Evolutionary conservation across 148 eudicot genomes (phyloP), one percentile per base, ranked within the genome.

Genomic region (Fallopia convolvulus): DNA sequence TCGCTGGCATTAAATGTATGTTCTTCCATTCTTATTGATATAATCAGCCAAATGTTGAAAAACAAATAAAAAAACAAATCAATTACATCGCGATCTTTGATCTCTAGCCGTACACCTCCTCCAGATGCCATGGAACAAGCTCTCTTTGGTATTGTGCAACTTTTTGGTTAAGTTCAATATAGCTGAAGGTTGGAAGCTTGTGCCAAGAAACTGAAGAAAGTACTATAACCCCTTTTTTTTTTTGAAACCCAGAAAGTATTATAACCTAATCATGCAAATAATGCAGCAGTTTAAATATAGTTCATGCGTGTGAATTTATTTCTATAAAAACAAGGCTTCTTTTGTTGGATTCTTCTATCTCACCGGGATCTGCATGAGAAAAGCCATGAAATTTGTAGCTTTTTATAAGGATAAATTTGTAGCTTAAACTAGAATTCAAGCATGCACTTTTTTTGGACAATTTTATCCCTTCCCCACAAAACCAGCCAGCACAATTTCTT

Each of bases 381-480:
- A 30, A 65, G 42, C 72, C 72, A 68, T 68, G 33, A 15, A 33
- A 33, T 15, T 68, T 68, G 3, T 39, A 68, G 44, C 72, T 33
- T 68, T 65, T 68, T 68, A 68, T 68, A 68, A 68, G 72, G 46
- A 68, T 39, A 39, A 11, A 15, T 30, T 68, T 36, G n/a, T 68
- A 39, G 72, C 72, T 68, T 68, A 32, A 68, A 36, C 46, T 68
- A 36, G 21, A 68, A 33, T 68, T 68, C 11, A 68, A 68, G 72
- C 21, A 36, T 68, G 72, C n/a, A 8, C 30, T 32, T 65, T 33
- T 61, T 14, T 65, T 65, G 18, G 8, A 61, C 72, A 18, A 36
- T 68, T 68, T 68, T 68, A 68, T 68, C 72, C 72, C 44, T 68
- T 68, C 72, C 72, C 20, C 72, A 68, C 72, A 68, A 36, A 68